Base-by-base conservation (phyloP, 352 stramenopile species). In the Phytophthora pseudosyringae region DNA sequence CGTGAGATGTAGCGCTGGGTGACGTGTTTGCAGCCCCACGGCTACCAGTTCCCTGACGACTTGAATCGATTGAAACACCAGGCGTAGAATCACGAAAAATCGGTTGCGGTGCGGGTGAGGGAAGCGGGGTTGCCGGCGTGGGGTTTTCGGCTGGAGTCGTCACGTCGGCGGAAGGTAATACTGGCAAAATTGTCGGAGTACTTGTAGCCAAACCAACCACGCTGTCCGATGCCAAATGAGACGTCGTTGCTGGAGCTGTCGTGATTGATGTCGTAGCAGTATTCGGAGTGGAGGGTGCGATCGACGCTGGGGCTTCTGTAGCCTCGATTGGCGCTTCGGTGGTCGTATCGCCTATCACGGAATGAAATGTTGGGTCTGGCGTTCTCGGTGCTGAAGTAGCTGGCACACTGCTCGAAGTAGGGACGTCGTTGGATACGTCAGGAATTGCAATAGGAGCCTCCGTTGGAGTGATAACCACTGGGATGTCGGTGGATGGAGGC, bases 371-470 rank as follows among this genome's bases (percentile, higher is more conserved):
- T 36, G 45, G 45, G 3, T 52, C 45, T 29, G 45, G 45, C 5
- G 45, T 28, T 52, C 28, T 29, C 7, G 45, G 28, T 29, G 28
- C 7, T 40, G 28, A 4, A 16, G 39, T 45, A 28, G 39, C 3
- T 45, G 39, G 41, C 31, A 15, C 9, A 40, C 5, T 36, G 26
- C 13, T 39, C 7, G 45, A 10, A 26, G 39, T n/a, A 4, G 35
- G 35, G 35, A 40, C 9, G 38, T 44, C 36, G 9, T 16, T 45
- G n/a, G 43, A 32, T 9, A 26, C 18, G 21, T 49, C 43, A 11
- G 43, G 13, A 49, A 49, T 33, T 38, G 26, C 21, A 54, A 32
- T 16, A 54, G 31, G 47, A 40, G 46, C n/a, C 18, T 16, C 31
- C 8, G 45, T 52, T 16, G n/a, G 6, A 12, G 28, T 39, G 13